Conservation (phyloP, 2,329 filamentous ascomycete species). For the Penicillium sumatraense region DNA sequence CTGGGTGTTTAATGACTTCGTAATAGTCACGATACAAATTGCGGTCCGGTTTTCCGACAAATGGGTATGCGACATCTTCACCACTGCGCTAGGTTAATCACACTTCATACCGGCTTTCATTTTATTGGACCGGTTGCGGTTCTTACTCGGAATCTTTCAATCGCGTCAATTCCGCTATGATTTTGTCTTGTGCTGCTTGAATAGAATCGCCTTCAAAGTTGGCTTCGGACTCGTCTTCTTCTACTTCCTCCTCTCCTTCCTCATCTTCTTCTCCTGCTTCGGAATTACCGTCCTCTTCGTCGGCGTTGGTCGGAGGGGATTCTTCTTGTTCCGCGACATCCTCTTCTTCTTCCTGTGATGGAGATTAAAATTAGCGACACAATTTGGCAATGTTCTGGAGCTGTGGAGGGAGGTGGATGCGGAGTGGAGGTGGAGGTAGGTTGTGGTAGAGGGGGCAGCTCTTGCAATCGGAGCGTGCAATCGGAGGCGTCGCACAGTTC, state of each 20-base stretch:
- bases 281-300: slow-evolving; percentile 13
- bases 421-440: neutral
- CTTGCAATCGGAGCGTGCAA: too few species aligned
- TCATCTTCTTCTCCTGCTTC: slow-evolving; percentile 25
- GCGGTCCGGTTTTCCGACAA: slow-evolving; percentile 76
- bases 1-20: slow-evolving; percentile 76
- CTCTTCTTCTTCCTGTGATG: slow-evolving; percentile 22
- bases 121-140: too few species aligned
- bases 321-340: slow-evolving; percentile 24
- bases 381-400: too few species aligned
- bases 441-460: too few species aligned
- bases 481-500: slow-evolving; percentile 7
- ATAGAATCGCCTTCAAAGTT: slow-evolving; percentile 75
- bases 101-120: too few species aligned
- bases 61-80: slow-evolving; percentile 73
- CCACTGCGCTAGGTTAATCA: slow-evolving; percentile 47
- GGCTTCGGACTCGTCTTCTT: slow-evolving; percentile 53
- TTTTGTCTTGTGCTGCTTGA: slow-evolving; percentile 84
- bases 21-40: slow-evolving; percentile 80
- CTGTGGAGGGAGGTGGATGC: neutral
- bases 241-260: neutral
- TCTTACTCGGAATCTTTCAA: slow-evolving; percentile 27
- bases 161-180: slow-evolving; percentile 68
- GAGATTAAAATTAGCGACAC: slow-evolving; percentile 7
- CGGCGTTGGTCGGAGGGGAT: slow-evolving; percentile 22